These are phyloP conservation scores for Podila minutissima DNA, from an alignment of 192 early-diverging fungal genomes.

Conservation along the genomic window DNA sequence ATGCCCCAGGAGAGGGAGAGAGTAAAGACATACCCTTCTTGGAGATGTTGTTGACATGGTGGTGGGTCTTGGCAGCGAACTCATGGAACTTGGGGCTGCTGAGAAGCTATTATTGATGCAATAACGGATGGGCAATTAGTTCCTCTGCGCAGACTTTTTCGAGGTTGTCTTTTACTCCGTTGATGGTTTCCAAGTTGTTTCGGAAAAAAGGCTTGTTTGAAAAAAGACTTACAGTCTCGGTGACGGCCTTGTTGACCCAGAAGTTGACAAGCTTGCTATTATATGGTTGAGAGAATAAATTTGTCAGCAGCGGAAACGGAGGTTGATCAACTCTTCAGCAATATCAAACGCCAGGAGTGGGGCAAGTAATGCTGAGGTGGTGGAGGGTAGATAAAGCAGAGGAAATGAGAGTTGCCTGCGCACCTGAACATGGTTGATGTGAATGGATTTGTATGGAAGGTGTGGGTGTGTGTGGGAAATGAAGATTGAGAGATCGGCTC, in stretches of 20 bases:
- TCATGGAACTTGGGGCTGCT: conserved; percentile 49
- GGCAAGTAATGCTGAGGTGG: no score
- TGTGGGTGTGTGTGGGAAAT: not conserved
- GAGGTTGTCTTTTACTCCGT: not conserved
- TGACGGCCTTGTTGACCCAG: conserved; percentile 54
- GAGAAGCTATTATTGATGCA: conserved; percentile 19
- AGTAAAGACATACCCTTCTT: conserved; percentile 28
- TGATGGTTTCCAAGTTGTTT: not conserved
- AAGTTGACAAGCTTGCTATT: conserved; percentile 53
- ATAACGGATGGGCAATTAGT: not conserved
- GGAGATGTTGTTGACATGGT: conserved; percentile 41
- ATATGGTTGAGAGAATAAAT: not conserved
- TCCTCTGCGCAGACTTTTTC: not conserved
- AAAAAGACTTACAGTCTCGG: conserved; percentile 41
- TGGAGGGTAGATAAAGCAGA: not conserved
- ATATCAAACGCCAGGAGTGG: no score
- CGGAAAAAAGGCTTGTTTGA: not conserved
- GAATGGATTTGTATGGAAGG: not conserved
- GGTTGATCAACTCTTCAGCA: no score
- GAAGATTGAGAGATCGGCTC: no score
- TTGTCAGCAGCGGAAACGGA: no score
- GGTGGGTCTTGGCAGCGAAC: conserved; percentile 48
- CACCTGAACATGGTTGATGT: conserved; percentile 1
- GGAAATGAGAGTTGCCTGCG: not conserved
- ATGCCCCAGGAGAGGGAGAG: not conserved